Base-by-base conservation (phyloP, 768 basidiomycete species). In the Pleurotus salmoneostramineus region DNA sequence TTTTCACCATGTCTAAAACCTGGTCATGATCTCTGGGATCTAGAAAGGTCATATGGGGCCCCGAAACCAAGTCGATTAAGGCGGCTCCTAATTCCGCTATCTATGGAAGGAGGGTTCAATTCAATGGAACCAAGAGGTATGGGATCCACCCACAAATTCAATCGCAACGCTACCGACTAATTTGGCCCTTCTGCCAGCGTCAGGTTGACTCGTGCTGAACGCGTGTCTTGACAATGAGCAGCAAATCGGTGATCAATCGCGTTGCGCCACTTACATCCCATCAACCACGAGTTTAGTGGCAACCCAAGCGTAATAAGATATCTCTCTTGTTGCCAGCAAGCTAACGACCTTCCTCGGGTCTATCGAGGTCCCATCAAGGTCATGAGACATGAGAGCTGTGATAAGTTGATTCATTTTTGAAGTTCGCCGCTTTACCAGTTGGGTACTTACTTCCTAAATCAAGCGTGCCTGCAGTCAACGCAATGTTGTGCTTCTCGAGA, bases 41-140 rank as follows among this genome's bases (percentile, higher is more conserved):
- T 48, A 87, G 66, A 51, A 80, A 79, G 14, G 79, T 73, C 40
- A 81, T 66, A 54, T 85, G 78, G 1, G 77, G 77, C 0, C 82
- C 84, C 3, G 71, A 63, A 45, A 71, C 72, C n/a, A 74, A 69
- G 57, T 79, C 76, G 49, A 77, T 63, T 52, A 83, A 65, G 3
- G 73, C 74, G 4, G 66, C 63, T 17, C 79, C 80, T 27, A 85
- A 62, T 62, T 84, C 80, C 54, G 82, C 74, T 47, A 85, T 62
- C 85, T 87, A 58, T 40, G 46, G 44, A 49, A 17, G 17, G 12
- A 8, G 5, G 17, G 33, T 5, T 32, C 33, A 31, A 31, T n/a
- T 34, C 31, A 17, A 17, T n/a, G 11, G 17, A 45, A 6, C 12
- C 6, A n/a, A n/a, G 14, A 33, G 59, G 33, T 3, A 57, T 58